Conservation (phyloP, 106 monocot species). For the Iris macrosiphon region DNA sequence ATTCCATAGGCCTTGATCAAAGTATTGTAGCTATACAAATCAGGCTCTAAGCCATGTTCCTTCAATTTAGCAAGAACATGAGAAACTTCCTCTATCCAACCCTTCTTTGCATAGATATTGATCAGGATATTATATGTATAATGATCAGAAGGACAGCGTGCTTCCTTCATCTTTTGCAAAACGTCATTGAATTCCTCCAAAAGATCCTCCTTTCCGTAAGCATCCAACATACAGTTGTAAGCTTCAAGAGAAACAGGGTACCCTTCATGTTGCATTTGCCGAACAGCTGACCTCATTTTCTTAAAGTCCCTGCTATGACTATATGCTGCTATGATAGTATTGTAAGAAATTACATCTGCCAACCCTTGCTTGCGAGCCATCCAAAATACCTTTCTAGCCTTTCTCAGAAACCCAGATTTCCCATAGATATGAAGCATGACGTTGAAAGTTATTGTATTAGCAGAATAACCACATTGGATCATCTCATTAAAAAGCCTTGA, state of each 20-base stretch:
- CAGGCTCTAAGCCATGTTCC: conserved; percentile 64
- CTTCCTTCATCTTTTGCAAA: conserved; percentile 66
- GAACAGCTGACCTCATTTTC: conserved; percentile 49
- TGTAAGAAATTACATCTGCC: conserved; percentile 80
- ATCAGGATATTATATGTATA: conserved; percentile 97
- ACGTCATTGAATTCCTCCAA: conserved; percentile 67
- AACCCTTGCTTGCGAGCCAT: conserved; percentile 70
- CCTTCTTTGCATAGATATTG: conserved; percentile 92
- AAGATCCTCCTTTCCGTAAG: conserved; percentile 71
- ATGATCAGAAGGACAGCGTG: conserved; percentile 69
- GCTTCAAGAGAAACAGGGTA: conserved; percentile 75
- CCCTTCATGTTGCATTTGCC: conserved; percentile 65
- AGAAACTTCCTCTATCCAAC: conserved; percentile 90
- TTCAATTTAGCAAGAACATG: conserved; percentile 59
- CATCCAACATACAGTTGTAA: conserved; percentile 84
- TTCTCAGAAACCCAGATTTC: conserved; percentile 64
- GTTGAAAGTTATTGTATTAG: conserved; percentile 75
- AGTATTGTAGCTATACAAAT: conserved; percentile 84
- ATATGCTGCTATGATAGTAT: conserved; percentile 81
- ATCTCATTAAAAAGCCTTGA: conserved; percentile 89
- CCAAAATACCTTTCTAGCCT: conserved; percentile 55
- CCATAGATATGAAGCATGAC: conserved; percentile 82
- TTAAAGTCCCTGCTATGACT: conserved; percentile 49
- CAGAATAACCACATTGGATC: conserved; percentile 42
- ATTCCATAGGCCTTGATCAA: conserved; percentile 96